phyloP scores from a whole-genome alignment of 2,329 filamentous ascomycete genomes.

The Aspergillus ochraceoroseus region DNA sequence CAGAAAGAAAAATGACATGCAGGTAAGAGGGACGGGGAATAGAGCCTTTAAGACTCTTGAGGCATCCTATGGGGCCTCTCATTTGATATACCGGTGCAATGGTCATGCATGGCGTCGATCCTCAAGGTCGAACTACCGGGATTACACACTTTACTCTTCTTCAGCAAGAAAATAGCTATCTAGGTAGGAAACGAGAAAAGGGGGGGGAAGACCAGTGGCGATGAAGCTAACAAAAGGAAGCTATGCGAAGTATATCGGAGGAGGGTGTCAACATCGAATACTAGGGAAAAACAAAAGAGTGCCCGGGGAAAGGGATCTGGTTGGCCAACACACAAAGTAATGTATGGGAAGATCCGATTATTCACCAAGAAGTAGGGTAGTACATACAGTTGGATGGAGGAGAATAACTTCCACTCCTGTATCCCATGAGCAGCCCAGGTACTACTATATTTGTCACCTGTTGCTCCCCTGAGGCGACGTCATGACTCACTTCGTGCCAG shows the following conservation, averaged over 20 bases:
- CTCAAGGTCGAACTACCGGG: constrained; percentile 27
- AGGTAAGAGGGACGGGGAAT: constrained; percentile 23
- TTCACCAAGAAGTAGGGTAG: constrained; percentile 22
- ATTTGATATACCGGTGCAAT: constrained; percentile 44
- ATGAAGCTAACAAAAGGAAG: constrained; percentile 13
- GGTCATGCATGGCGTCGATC: constrained; percentile 47
- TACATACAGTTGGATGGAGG: constrained; percentile 25
- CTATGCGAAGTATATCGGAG: constrained; percentile 16
- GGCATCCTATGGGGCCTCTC: constrained; percentile 38
- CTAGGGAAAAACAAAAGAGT: constrained; percentile 10
- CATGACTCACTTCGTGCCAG: constrained; percentile 26
- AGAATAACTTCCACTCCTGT: constrained; percentile 17
- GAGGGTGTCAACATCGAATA: constrained; percentile 14
- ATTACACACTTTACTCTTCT: constrained; percentile 25
- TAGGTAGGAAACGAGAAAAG: constrained; percentile 26
- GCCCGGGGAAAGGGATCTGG: constrained; percentile 9
- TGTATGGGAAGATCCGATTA: constrained; percentile 16
- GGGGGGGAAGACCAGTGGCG: constrained; percentile 22
- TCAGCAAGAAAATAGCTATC: constrained; percentile 16
- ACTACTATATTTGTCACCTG: constrained; percentile 27
- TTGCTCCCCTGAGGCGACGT: constrained; percentile 15
- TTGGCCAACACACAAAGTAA: constrained; percentile 8
- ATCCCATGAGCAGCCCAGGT: constrained; percentile 28
- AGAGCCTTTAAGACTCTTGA: constrained; percentile 34
- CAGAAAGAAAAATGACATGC: constrained; percentile 15